Base-by-base conservation (phyloP, 441 rosid species). In the Adansonia gregorii region DNA sequence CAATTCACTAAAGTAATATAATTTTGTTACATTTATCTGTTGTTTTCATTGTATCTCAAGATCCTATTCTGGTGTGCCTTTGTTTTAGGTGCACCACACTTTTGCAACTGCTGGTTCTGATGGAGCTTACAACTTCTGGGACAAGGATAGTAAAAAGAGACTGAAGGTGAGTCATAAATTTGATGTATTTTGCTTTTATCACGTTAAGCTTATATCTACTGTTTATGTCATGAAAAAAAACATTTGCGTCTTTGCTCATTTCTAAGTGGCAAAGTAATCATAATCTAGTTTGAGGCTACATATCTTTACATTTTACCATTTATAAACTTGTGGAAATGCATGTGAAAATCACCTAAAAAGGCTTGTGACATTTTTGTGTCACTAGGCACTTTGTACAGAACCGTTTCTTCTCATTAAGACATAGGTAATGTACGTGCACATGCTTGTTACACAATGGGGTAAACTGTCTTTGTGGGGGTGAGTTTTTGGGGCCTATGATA, bases 71-170 rank as follows among this genome's bases (percentile, higher is more conserved):
- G 15, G 49, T 75, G 58, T 78, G 75, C 35, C 56, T 52, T 79
- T 24, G 22, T 83, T 59, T 45, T 84, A 95, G 97, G 88, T 90
- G 78, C 91, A 91, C 82, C 97, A 94, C 77, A 93, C 99, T 11
- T 95, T 95, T 90, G 96, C 99, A 43, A 95, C 98, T 31, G 94
- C 99, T 27, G 98, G 99, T 58, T 95, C 98, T 11, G 98, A 95
- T 86, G 99, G 98, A 78, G 90, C 94, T 68, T 92, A 90, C 82
- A 91, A 92, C 74, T 95, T 95, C 80, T 95, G 99, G 99, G 99
- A 95, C 87, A 95, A 95, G 91, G 99, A 95, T 78, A 93, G 96
- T 79, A 95, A 95, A 81, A 95, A 92, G 78, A 88, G 97, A 75
- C 94, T 93, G 39, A 93, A 95, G 99, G 99, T 93, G 67, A 19